Evolutionary conservation across 1,284 basidiomycete species (phyloP), one percentile per base, ranked within the genome.

Genomic region (Ceratobasidium theobromae): DNA sequence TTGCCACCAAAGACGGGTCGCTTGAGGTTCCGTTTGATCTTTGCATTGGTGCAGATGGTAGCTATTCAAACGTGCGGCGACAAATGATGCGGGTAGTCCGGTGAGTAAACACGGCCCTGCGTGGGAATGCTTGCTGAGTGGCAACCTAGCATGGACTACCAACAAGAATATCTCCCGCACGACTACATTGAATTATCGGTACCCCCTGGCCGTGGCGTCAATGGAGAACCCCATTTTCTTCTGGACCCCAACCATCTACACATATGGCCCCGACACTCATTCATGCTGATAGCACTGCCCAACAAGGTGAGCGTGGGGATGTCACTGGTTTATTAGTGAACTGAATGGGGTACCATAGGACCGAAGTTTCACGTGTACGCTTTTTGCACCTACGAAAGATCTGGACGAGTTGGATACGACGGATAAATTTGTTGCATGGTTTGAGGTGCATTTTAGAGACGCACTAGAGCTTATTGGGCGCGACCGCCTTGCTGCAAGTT

Each of bases 211-310:
- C 77, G 80, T 66, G 82, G 84, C 72, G 77, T 74, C 73, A 71
- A 82, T 71, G 90, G 85, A 71, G 79, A 85, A 68, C 76, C 84
- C 67, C 80, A 78, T 28, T 99, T 91, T 79, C 80, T 86, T 55
- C 86, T 99, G 77, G 93, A 97, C 81, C 90, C 92, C 70, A 89
- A 93, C 77, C 93, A 98, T 78, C 86, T 99, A 70, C 97, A 99
- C 80, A 98, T 99, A 75, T 99, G 96, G 96, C 97, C 96, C 67
- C 87, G 95, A 74, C 92, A 95, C 77, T 91, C 93, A 55, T 98
- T 98, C 81, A 99, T 99, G 96, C 85, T 99, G 73, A 98, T 99
- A 74, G 97, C 94, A 18, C 86, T 99, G 57, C 94, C 96, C 70
- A 99, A 98, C 81, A 88, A 92, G 82, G 94, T 95, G 77, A 75